Evolutionary conservation across 768 basidiomycete genomes (phyloP), one percentile per base, ranked within the genome.

Genomic region (Pleurotus ostreatus): DNA sequence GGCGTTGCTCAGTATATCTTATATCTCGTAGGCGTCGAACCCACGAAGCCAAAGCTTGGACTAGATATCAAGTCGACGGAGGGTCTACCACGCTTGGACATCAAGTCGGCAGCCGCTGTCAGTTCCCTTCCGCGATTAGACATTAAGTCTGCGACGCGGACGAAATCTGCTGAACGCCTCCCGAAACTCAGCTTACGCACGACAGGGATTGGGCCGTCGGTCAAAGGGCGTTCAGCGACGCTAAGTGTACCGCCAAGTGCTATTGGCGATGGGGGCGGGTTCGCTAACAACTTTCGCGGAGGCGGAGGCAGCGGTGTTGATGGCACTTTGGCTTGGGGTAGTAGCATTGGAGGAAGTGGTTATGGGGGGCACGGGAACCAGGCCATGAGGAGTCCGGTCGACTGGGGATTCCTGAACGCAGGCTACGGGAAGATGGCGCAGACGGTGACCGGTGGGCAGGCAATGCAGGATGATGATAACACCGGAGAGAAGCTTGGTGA

Each of bases 181-280:
- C 51, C 51, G 1, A 53, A 53, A 12, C 41, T 53, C 37, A 53
- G 51, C 41, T 20, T 53, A 11, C n/a, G 39, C 5, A 53, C 51
- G 16, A 40, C 51, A 20, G 51, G 51, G 4, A 53, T 53, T 8
- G 51, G 51, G 4, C 26, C 22, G n/a, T 13, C 11, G 3, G 39
- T 41, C 8, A 53, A 53, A 40, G 51, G 51, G 13, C 5, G 51
- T 6, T 53, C 51, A 4, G 51, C 51, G 39, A 53, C 51, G 39
- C 39, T 53, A 13, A 53, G 51, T 53, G 51, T 53, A 7, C 51
- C 51, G 9, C 51, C 51, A 13, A 53, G 51, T 53, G 51, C 51
- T 11, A 53, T 53, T 22, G 51, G 51, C 3, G 51, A 53, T 41
- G 51, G 51, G 5, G 51, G 51, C 7, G 51, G 51, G 0, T 53